Percentiles rank a stretch among this genome's conserved stretches.
Conservation (phyloP, 2,329 filamentous ascomycete genomes). For the Monosporascus sp. region DNA sequence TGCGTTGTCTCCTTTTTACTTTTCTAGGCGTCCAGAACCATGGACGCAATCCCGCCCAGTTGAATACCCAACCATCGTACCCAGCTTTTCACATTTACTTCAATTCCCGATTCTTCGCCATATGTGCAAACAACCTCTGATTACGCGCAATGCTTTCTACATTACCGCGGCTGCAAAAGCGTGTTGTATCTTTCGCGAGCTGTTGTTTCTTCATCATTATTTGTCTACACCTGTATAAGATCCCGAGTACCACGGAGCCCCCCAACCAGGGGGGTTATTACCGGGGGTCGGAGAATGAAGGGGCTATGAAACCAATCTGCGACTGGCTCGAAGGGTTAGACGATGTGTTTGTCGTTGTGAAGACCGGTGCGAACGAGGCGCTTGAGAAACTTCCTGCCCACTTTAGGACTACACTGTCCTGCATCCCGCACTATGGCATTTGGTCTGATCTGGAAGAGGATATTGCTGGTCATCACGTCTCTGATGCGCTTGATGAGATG, state of each 20-base stretch:
- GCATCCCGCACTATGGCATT: slow-evolving; percentile 50
- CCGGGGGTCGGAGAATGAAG: not conserved
- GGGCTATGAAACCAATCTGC: not conserved
- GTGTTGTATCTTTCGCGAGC: not conserved
- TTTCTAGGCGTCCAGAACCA: not conserved
- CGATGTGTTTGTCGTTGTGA: slow-evolving; percentile 53
- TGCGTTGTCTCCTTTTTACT: not conserved
- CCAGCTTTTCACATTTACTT: not conserved
- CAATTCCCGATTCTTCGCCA: not conserved
- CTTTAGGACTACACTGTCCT: slow-evolving; percentile 48
- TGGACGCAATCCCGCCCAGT: not conserved
- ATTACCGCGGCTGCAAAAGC: not conserved
- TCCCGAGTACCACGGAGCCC: not conserved
- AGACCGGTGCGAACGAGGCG: slow-evolving; percentile 55
- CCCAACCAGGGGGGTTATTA: not conserved
- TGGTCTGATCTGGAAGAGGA: slow-evolving; percentile 54
- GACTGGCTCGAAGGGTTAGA: slow-evolving; percentile 34
- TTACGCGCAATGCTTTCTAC: not conserved
- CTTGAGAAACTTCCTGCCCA: slow-evolving; percentile 50
- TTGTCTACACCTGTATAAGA: not conserved
- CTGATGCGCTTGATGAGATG: slow-evolving; percentile 46
- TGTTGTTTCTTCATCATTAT: not conserved
- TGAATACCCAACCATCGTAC: not conserved
- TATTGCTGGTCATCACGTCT: slow-evolving; percentile 43
- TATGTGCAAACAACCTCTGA: not conserved